Percentiles rank a stretch among this genome's conserved stretches.
These are phyloP conservation scores for Scytalidium sp. DNA, from an alignment of 2,329 filamentous ascomycete genomes.

Conservation along the genomic window DNA sequence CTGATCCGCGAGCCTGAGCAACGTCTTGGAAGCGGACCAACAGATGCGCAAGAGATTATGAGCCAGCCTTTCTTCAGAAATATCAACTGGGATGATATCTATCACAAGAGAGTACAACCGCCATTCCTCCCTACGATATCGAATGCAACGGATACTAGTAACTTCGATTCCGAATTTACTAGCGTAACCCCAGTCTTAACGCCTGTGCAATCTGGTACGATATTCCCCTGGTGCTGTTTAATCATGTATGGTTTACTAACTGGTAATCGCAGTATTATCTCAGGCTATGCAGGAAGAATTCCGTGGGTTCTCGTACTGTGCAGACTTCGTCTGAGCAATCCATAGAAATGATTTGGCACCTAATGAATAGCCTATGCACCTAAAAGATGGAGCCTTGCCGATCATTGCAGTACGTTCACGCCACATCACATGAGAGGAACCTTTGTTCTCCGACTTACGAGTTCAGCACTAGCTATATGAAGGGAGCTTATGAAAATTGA, in stretches of 20 bases:
- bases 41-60: slow-evolving; percentile 98
- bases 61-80: slow-evolving; percentile 97
- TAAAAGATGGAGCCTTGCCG: neutral
- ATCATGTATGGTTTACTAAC: slow-evolving; percentile 12
- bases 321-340: slow-evolving; percentile 28
- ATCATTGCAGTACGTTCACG: neutral
- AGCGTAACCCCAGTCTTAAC: slow-evolving; percentile 97
- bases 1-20: slow-evolving; percentile 93
- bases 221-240: slow-evolving; percentile 1
- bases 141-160: slow-evolving; percentile 95
- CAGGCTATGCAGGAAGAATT: slow-evolving; percentile 99
- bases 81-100: slow-evolving; percentile 98
- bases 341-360: neutral
- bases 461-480: neutral
- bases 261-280: slow-evolving; percentile 68
- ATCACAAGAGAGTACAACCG: slow-evolving; percentile 86
- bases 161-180: slow-evolving; percentile 98
- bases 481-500: neutral
- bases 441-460: neutral
- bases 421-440: neutral
- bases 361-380: no score
- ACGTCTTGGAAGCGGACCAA: slow-evolving; percentile 88
- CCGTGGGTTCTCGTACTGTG: slow-evolving; percentile 87
- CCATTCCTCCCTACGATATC: slow-evolving; percentile 90
- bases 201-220: slow-evolving; percentile 92